Conservation (phyloP, 2,329 filamentous ascomycete genomes). For the Fusarium newnesense region DNA sequence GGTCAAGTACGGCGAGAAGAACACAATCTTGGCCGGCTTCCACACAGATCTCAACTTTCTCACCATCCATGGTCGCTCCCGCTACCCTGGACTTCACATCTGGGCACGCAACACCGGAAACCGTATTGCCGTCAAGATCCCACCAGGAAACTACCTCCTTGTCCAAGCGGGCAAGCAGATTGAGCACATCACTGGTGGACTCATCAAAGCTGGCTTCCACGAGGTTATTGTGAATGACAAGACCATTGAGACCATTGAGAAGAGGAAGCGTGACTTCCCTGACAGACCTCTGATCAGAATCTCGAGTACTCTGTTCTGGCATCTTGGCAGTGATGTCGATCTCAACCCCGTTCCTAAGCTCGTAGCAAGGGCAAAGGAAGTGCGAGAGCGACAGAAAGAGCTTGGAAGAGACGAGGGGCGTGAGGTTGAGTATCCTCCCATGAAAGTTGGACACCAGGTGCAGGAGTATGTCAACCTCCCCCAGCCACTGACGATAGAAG, state of each 20-base stretch:
- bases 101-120: constrained; percentile 72
- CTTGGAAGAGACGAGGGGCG: constrained; percentile 65
- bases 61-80: constrained; percentile 71
- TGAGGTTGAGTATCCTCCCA: constrained; percentile 58
- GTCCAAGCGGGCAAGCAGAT: constrained; percentile 73
- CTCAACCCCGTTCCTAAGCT: constrained; percentile 62
- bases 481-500: not conserved
- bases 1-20: constrained; percentile 59
- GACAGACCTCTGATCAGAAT: constrained; percentile 66
- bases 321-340: constrained; percentile 66
- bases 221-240: constrained; percentile 68
- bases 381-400: constrained; percentile 59
- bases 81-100: constrained; percentile 70
- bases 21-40: constrained; percentile 72
- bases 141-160: constrained; percentile 65
- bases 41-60: constrained; percentile 74
- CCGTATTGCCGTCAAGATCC: constrained; percentile 68
- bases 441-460: constrained; percentile 70
- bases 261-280: constrained; percentile 54
- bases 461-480: constrained; percentile 56
- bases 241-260: constrained; percentile 60
- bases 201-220: constrained; percentile 71
- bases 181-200: constrained; percentile 69
- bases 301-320: constrained; percentile 71
- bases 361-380: constrained; percentile 54